Evolutionary conservation across 2,329 filamentous ascomycete genomes (phyloP).

Genomic region (Neofusicoccum sp.): DNA sequence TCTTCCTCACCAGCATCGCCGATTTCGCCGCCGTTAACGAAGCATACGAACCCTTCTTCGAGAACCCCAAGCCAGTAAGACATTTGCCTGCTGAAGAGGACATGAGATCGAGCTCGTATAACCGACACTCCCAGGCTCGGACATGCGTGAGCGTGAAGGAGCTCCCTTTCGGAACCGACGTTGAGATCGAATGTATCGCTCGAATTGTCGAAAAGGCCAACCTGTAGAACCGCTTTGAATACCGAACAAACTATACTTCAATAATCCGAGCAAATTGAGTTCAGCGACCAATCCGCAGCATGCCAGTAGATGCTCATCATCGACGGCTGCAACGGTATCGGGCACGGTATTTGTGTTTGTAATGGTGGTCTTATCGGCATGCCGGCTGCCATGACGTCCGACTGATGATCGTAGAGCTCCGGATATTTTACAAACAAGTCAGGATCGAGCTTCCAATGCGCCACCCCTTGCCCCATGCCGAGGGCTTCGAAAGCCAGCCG

Average conservation of each 20-base stretch:
- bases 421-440: not conserved
- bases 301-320: not conserved
- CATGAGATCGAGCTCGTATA: conserved; percentile 38
- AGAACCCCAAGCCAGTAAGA: not conserved
- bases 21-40: conserved; percentile 35
- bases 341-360: not conserved
- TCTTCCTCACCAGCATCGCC: conserved; percentile 33
- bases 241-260: too few relatives aligned
- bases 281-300: not conserved
- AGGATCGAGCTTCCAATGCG: not conserved
- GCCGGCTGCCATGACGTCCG: not conserved
- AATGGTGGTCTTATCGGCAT: too few relatives aligned
- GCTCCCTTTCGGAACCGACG: conserved; percentile 28
- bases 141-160: conserved; percentile 26
- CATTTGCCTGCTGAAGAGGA: too few relatives aligned
- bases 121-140: conserved; percentile 32
- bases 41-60: conserved; percentile 29
- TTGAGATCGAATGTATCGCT: conserved; percentile 33
- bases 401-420: not conserved
- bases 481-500: not conserved
- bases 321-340: not conserved
- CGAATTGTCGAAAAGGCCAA: not conserved
- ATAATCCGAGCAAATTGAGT: not conserved
- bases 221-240: too few relatives aligned
- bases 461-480: not conserved